These are phyloP conservation scores for Gossypium arboreum DNA, from an alignment of 345 rosid genomes.

Conservation along the genomic window DNA sequence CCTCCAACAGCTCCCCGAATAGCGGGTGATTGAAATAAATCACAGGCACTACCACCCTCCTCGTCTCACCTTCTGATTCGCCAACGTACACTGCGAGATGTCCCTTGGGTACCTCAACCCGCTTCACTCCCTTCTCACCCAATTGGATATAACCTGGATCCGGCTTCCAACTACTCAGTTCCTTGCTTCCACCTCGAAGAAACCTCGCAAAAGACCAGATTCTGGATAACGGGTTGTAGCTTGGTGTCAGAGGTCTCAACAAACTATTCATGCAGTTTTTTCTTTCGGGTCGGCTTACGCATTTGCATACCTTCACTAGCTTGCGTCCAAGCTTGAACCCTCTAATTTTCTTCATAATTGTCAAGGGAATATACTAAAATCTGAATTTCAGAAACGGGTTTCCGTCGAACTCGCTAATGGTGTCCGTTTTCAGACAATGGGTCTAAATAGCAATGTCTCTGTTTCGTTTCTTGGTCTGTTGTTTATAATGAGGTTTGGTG, in stretches of 20 bases:
- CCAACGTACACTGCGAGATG: conserved; percentile 76
- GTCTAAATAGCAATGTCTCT: neutral
- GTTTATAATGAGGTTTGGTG: neutral
- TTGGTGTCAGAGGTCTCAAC: neutral
- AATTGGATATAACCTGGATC: conserved; percentile 35
- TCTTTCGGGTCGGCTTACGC: conserved; percentile 35
- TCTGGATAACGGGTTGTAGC: conserved; percentile 31
- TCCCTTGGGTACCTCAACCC: conserved; percentile 56
- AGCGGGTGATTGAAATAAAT: conserved; percentile 79
- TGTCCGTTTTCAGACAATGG: neutral
- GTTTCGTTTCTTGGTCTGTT: neutral
- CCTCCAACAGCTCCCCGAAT: conserved; percentile 66
- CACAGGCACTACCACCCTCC: conserved; percentile 64
- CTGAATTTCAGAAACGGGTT: neutral
- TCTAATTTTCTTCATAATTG: conserved; percentile 37
- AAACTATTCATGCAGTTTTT: conserved; percentile 10
- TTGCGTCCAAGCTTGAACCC: conserved; percentile 53
- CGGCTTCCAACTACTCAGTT: conserved; percentile 19
- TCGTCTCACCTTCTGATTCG: conserved; percentile 39
- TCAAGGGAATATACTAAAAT: neutral
- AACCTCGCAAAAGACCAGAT: conserved; percentile 36
- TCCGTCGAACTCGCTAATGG: neutral
- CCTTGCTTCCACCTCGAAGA: conserved; percentile 37
- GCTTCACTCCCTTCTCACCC: conserved; percentile 29
- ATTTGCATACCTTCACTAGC: conserved; percentile 39